Evolutionary conservation across 2,329 filamentous ascomycete species (phyloP), one percentile per base, ranked within the genome.

Genomic region (Venturia nashicola): DNA sequence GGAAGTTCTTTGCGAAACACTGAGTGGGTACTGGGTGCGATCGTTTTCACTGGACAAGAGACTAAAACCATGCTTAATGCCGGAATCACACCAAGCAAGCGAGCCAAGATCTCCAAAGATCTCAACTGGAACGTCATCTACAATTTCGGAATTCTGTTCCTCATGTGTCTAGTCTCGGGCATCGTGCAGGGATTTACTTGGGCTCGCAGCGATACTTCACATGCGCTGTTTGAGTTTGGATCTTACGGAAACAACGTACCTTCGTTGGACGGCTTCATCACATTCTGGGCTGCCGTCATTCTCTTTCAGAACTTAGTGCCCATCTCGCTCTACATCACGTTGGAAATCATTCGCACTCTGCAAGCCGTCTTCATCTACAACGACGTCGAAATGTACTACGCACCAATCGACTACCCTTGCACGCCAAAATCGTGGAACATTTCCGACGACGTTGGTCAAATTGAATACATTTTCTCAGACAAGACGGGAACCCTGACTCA

Each of bases 1-100:
- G 94, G 94, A 64, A 96, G 91, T 76, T 95, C 91, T 69, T 77
- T 99, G 60, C 86, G 92, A 68, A 99, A 97, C 74, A 99, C 94
- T 0, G 92, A 97, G 72, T 99, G 94, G 94, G 83, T 91, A 63
- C 82, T 99, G 6, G 94, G 92, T 62, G 83, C 99, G 3, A 93
- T 97, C 61, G 80, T 96, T 20, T 99, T 96, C 76, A 97, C 94
- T 16, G 94, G 94, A 42, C 86, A 92, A 71, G 93, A 99, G 74
- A 96, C 93, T 42, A 99, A 97, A 78, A 97, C 97, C 74, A 99
- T 99, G 94, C 89, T 97, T 79, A 99, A 99, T 73, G 90, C 94
- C 36, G 94, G 94, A 66, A 88, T 93, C 67, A 99, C 94, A 1
- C 94, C 95, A 14, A 96, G 86, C 73, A 99, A 99, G 79, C 89